Conservation (phyloP, 2,329 filamentous ascomycete species). For the Fusarium illudens region DNA sequence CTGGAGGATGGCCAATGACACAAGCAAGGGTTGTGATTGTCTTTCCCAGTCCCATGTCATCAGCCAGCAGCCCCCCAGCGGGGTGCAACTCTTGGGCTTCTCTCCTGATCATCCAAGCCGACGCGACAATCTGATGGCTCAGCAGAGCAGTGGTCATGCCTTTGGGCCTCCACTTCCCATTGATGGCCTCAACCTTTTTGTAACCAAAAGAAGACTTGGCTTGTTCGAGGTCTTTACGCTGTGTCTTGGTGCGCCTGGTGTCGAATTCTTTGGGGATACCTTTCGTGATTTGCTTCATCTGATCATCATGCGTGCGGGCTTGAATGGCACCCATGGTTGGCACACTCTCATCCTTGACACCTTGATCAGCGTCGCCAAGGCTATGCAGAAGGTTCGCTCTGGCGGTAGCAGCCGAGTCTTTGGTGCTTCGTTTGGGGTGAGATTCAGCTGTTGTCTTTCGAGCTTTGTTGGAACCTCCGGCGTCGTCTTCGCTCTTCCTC, state of each 20-base stretch:
- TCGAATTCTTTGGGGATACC: conserved; percentile 26
- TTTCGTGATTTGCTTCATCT: not conserved
- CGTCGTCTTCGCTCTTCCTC: not conserved
- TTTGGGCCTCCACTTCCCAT: conserved; percentile 22
- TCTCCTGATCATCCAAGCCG: conserved; percentile 62
- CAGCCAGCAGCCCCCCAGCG: conserved; percentile 68
- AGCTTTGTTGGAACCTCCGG: not conserved
- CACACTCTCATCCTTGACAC: not conserved
- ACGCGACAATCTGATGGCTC: conserved; percentile 60
- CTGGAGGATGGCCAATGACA: conserved; percentile 66
- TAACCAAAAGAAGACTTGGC: conserved; percentile 31
- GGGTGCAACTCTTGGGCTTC: conserved; percentile 52
- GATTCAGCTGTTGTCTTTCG: not conserved
- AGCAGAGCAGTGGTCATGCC: conserved; percentile 47
- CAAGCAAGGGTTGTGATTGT: conserved; percentile 80
- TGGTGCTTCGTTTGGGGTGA: not conserved
- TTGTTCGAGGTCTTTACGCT: conserved; percentile 23
- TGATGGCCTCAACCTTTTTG: conserved; percentile 1
- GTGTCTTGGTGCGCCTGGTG: conserved; percentile 8
- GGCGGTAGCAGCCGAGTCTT: not conserved
- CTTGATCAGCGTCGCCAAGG: not conserved
- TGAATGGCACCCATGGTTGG: not conserved
- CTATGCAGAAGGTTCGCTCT: not conserved
- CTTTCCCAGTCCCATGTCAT: conserved; percentile 73
- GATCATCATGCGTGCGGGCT: conserved; percentile 1